A percentile compares a stretch with the other conserved stretches of the same genome.
Evolutionary conservation across 352 stramenopile genomes (phyloP).

Genomic region (Albugo candida): DNA sequence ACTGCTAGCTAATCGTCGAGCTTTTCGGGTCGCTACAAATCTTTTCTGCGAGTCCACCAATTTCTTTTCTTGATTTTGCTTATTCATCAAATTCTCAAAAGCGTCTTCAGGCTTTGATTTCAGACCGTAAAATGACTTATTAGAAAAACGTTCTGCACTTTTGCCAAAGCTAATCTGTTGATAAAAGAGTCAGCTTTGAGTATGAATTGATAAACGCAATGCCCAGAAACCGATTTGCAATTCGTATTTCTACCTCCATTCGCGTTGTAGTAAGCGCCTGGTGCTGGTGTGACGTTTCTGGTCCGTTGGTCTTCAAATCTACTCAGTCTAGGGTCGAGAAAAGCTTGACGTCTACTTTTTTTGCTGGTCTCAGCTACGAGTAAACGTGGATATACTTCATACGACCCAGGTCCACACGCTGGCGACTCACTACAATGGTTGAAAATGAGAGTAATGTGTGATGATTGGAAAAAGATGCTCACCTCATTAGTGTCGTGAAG

Average conservation of each 20-base stretch:
- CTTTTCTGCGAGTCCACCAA: not conserved
- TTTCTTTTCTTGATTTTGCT: slow-evolving; percentile 4
- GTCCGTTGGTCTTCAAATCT: slow-evolving; percentile 6
- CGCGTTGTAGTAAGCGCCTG: too few species aligned
- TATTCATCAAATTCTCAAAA: slow-evolving; percentile 18
- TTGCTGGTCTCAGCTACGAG: slow-evolving; percentile 31
- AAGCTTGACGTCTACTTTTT: slow-evolving; percentile 21
- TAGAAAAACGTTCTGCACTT: too few species aligned
- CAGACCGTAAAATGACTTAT: not conserved
- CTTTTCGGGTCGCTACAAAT: slow-evolving; percentile 11
- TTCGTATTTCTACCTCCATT: too few species aligned
- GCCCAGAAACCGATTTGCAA: too few species aligned
- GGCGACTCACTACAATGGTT: not conserved
- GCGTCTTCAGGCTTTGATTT: slow-evolving; percentile 39
- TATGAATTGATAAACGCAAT: too few species aligned
- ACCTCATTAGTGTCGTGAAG: slow-evolving; percentile 26
- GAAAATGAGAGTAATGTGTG: not conserved
- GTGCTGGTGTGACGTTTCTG: too few species aligned
- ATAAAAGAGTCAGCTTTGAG: too few species aligned
- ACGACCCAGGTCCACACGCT: slow-evolving; percentile 9
- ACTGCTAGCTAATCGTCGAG: slow-evolving; percentile 25
- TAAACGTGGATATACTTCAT: slow-evolving; percentile 3
- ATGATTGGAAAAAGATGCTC: not conserved
- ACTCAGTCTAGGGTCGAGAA: slow-evolving; percentile 10
- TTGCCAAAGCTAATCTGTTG: too few species aligned